Evolutionary conservation across 2,329 filamentous ascomycete genomes (phyloP).

Genomic region (Chaetomium sp.): DNA sequence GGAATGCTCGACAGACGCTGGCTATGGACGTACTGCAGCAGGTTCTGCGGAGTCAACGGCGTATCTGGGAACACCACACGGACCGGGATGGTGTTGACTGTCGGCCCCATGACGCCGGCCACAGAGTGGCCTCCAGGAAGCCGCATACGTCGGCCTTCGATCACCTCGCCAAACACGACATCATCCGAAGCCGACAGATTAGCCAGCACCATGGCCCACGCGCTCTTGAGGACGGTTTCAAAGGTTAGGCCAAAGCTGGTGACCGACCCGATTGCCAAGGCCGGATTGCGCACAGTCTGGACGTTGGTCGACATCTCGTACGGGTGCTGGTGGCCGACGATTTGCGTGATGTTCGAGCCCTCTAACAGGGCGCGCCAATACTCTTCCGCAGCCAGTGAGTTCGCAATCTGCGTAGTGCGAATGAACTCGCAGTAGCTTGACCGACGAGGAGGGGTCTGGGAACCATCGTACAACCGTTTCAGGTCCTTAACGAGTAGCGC

Average conservation of each 20-base stretch:
- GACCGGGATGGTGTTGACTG: constrained; percentile 41
- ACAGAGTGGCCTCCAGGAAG: constrained; percentile 50
- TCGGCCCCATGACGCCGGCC: constrained; percentile 40
- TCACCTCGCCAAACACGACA: constrained; percentile 50
- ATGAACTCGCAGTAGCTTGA: constrained; percentile 45
- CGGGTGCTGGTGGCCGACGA: constrained; percentile 38
- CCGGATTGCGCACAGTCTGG: constrained; percentile 35
- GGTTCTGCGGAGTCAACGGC: constrained; percentile 40
- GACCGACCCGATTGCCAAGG: constrained; percentile 34
- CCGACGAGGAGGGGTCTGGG: constrained; percentile 28
- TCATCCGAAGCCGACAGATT: constrained; percentile 43
- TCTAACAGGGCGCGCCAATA: constrained; percentile 43
- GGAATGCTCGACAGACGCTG: constrained; percentile 43
- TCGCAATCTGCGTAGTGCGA: constrained; percentile 33
- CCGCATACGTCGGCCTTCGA: constrained; percentile 41
- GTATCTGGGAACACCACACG: constrained; percentile 40
- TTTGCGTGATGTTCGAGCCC: constrained; percentile 41
- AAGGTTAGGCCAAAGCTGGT: constrained; percentile 41
- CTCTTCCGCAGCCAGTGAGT: constrained; percentile 33
- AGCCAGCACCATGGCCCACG: constrained; percentile 51
- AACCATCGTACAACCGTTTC: constrained; percentile 38
- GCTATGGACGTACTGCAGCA: constrained; percentile 42
- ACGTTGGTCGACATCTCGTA: constrained; percentile 33
- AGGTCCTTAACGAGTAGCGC: constrained; percentile 44
- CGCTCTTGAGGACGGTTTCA: constrained; percentile 49